These are phyloP conservation scores for Acacia confusa DNA, from an alignment of 306 rosid species.

Conservation along the genomic window DNA sequence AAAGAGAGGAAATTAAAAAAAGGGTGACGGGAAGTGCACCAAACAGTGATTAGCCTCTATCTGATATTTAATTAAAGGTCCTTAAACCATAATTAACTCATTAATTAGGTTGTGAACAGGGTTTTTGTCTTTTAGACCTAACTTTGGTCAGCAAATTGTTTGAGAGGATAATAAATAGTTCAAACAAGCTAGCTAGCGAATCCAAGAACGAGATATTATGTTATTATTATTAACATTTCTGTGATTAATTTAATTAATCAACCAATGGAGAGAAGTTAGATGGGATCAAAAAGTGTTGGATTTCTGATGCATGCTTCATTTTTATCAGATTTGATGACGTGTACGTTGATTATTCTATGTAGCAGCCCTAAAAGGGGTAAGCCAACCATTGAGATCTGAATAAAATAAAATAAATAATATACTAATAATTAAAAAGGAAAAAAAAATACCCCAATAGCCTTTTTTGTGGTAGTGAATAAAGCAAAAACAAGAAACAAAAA, in stretches of 20 bases:
- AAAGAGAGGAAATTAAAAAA: slow-evolving; percentile 20
- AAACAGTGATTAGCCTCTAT: slow-evolving; percentile 4
- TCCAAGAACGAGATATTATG: slow-evolving; percentile 37
- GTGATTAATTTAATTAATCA: neutral
- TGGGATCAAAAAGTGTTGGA: slow-evolving; percentile 12
- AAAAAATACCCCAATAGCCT: neutral
- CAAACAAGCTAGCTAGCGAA: neutral
- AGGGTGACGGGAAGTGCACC: slow-evolving; percentile 24
- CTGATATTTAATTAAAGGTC: slow-evolving; percentile 9
- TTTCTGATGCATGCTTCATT: neutral
- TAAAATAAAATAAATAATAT: neutral
- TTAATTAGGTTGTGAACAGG: slow-evolving; percentile 19
- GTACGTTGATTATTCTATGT: neutral
- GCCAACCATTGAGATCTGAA: slow-evolving; percentile 4
- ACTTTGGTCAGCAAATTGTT: neutral
- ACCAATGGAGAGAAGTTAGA: neutral
- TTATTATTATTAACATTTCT: neutral
- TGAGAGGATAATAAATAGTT: slow-evolving; percentile 17
- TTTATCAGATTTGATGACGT: slow-evolving; percentile 33
- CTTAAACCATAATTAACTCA: neutral
- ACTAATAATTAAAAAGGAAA: neutral
- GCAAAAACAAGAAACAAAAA: neutral
- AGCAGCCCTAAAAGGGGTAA: slow-evolving; percentile 25
- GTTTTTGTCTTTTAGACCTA: slow-evolving; percentile 20
- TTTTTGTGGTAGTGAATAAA: neutral